A percentile compares a stretch with the other conserved stretches of the same genome.
phyloP scores from a whole-genome alignment of 2,329 filamentous ascomycete genomes.

The Alternaria brassicicola region DNA sequence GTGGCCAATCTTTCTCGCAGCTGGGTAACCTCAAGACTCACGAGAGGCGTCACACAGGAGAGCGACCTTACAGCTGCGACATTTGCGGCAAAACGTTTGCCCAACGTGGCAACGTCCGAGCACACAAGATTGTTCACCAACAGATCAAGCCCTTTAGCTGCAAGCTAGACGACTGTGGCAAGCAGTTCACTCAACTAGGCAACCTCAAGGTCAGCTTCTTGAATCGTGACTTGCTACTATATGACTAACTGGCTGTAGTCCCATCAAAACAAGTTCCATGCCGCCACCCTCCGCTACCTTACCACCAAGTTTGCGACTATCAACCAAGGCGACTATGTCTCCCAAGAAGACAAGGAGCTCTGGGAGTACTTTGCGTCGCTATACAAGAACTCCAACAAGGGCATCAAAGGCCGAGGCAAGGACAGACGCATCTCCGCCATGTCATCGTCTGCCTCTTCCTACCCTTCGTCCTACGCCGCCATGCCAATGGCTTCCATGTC shows the following conservation, averaged over 20 bases:
- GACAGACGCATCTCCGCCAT: slow-evolving; percentile 68
- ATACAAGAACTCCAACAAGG: slow-evolving; percentile 99
- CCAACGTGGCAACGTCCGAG: slow-evolving; percentile 82
- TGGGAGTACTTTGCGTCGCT: slow-evolving; percentile 83
- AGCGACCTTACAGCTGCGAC: slow-evolving; percentile 81
- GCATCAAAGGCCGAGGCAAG: slow-evolving; percentile 94
- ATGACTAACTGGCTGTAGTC: slow-evolving; percentile 58
- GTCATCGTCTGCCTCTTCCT: slow-evolving; percentile 33
- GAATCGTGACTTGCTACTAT: too few relatives aligned
- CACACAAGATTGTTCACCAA: slow-evolving; percentile 81
- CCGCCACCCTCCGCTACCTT: slow-evolving; percentile 71
- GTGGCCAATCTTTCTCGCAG: slow-evolving; percentile 83
- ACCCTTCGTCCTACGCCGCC: slow-evolving; percentile 33
- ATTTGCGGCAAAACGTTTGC: slow-evolving; percentile 83
- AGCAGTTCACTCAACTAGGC: slow-evolving; percentile 86
- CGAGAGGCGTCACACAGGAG: slow-evolving; percentile 83
- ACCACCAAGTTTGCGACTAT: slow-evolving; percentile 72
- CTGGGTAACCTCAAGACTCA: slow-evolving; percentile 93
- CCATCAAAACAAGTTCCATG: slow-evolving; percentile 94
- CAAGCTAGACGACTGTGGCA: slow-evolving; percentile 80
- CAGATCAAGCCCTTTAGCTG: slow-evolving; percentile 81
- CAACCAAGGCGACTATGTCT: slow-evolving; percentile 66
- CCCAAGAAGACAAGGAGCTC: slow-evolving; percentile 73
- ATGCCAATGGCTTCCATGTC: slow-evolving; percentile 28
- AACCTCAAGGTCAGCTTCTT: slow-evolving; percentile 76